phyloP scores from a whole-genome alignment of 2,329 filamentous ascomycete genomes.

The Didymella glomerata region DNA sequence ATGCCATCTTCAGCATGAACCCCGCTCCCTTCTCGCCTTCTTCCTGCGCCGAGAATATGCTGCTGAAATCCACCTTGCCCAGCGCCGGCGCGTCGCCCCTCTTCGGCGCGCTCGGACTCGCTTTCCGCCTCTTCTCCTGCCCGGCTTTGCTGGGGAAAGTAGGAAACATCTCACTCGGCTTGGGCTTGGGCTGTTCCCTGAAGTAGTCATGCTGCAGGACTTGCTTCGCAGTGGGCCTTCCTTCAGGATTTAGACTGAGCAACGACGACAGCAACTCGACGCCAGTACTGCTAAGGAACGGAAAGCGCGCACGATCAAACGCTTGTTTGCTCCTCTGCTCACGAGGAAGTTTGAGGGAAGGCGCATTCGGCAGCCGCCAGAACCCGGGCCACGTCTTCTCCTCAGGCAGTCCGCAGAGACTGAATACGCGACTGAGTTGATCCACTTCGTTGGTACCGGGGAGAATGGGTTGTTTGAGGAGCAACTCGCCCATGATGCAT shows the following conservation, averaged over 20 bases:
- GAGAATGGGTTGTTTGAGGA: slow-evolving; percentile 82
- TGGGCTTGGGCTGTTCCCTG: slow-evolving; percentile 85
- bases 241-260: slow-evolving; percentile 76
- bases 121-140: slow-evolving; percentile 78
- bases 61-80: slow-evolving; percentile 58
- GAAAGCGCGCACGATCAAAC: slow-evolving; percentile 79
- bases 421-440: slow-evolving; percentile 81
- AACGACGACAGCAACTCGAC: slow-evolving; percentile 73
- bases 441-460: slow-evolving; percentile 94
- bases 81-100: slow-evolving; percentile 69
- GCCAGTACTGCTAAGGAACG: slow-evolving; percentile 79
- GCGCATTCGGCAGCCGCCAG: slow-evolving; percentile 85
- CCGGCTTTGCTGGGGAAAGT: slow-evolving; percentile 96
- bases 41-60: slow-evolving; percentile 59
- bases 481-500: slow-evolving; percentile 92
- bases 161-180: slow-evolving; percentile 90
- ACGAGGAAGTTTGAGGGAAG: slow-evolving; percentile 71
- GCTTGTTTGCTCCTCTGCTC: slow-evolving; percentile 52
- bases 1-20: slow-evolving; percentile 52
- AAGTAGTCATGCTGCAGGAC: slow-evolving; percentile 87
- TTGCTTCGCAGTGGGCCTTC: slow-evolving; percentile 74
- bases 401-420: slow-evolving; percentile 85
- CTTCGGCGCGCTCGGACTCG: slow-evolving; percentile 83
- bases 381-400: slow-evolving; percentile 87
- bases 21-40: slow-evolving; percentile 59